A percentile compares a stretch with the other conserved stretches of the same genome.
Evolutionary conservation across 108 stramenopile species (phyloP).

Genomic region (Fistulifera pelliculosa): DNA sequence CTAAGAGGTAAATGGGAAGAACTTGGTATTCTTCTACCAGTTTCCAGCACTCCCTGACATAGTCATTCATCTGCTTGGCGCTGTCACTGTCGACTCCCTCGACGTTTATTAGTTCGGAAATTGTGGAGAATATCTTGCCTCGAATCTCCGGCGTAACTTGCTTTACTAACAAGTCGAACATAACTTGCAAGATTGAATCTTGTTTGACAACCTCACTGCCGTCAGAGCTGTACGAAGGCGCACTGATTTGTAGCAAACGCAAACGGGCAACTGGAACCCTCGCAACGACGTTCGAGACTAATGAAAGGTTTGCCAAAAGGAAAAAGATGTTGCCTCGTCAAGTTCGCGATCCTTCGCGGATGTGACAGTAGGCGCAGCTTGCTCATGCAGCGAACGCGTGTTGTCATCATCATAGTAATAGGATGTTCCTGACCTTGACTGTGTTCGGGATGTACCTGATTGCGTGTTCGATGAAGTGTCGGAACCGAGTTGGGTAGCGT

Average conservation of each 20-base stretch:
- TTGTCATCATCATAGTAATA: conserved; percentile 67
- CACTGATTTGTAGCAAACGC: conserved; percentile 34
- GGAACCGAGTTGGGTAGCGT: no score
- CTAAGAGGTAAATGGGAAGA: conserved; percentile 50
- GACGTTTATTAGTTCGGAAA: conserved; percentile 51
- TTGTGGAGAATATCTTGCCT: conserved; percentile 58
- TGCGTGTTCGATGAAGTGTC: no score
- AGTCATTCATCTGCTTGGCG: conserved; percentile 16
- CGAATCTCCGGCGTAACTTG: conserved; percentile 43
- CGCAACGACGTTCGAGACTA: conserved; percentile 51
- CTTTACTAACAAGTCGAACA: conserved; percentile 57
- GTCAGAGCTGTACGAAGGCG: conserved; percentile 22
- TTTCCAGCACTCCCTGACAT: conserved; percentile 57
- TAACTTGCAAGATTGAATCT: conserved; percentile 49
- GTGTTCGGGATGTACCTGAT: not conserved
- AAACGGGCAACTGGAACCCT: conserved; percentile 34
- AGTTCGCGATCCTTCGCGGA: conserved; percentile 29
- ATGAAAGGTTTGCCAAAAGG: conserved; percentile 26
- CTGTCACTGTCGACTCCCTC: conserved; percentile 9
- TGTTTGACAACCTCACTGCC: conserved; percentile 14
- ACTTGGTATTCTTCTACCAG: conserved; percentile 62
- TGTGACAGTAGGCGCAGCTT: not conserved
- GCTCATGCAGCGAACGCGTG: not conserved
- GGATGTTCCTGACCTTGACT: conserved; percentile 23
- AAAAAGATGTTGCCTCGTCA: conserved; percentile 33